Evolutionary conservation across 2,329 filamentous ascomycete genomes (phyloP), one percentile per base, ranked within the genome.

Genomic region (Torrubiella hemipterigena): DNA sequence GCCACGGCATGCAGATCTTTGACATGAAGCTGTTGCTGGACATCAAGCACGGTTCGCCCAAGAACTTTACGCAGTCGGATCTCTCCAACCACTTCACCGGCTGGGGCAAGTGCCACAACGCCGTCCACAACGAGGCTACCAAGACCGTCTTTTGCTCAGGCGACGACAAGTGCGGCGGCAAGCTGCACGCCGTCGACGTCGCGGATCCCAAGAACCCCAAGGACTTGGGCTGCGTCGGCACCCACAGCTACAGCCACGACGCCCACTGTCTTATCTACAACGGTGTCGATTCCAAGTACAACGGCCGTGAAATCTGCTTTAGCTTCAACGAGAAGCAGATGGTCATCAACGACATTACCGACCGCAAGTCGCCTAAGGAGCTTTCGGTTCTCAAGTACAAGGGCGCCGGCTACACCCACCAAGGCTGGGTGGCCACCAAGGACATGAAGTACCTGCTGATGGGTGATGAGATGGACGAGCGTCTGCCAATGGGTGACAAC

Each of bases 1-100:
- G 52, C 25, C 73, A 77, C 40, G 67, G 69, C 15, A 59, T 78
- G n/a, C 73, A 78, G 49, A 67, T 78, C 46, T 78, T 78, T 35
- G 72, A 78, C 41, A 59, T 76, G 55, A 65, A 55, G 39, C 73
- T 52, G 51, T 56, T 73, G 4, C 45, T 65, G n/a, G 49, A 50
- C 11, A 47, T 70, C 27, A 50, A 63, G 38, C 50, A 65, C 42
- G 42, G 54, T 9, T 51, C 48, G 11, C 58, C 50, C 19, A 46
- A 44, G 33, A 42, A 38, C n/a, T 61, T 57, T 27, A 45, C 42
- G 40, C 47, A 45, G 8, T 43, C 38, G 5, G 57, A 59, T 11
- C 44, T 61, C 3, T 51, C 53, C 1, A 51, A 51, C 1, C 51
- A 49, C 37, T 61, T 54, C 40, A 44, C 38, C 5, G 49, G 47